Evolutionary conservation across 2,329 filamentous ascomycete species (phyloP).

Genomic region (Scedosporium minutisporum): DNA sequence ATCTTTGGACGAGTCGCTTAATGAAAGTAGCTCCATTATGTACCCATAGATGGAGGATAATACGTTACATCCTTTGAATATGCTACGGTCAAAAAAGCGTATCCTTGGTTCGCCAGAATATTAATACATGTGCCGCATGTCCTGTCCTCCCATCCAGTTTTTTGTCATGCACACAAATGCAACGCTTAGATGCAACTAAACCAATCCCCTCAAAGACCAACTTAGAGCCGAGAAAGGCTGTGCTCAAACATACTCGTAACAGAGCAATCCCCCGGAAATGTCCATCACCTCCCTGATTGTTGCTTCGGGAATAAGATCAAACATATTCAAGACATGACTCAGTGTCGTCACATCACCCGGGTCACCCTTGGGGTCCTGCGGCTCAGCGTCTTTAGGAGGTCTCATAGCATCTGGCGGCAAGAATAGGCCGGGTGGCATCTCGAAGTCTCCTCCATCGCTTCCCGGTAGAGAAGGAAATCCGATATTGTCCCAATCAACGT

Average conservation of each 20-base stretch:
- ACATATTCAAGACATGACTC: constrained; percentile 7
- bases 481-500: neutral
- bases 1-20: neutral
- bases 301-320: constrained; percentile 3
- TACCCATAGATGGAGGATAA: too few species aligned
- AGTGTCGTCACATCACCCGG: constrained; percentile 1
- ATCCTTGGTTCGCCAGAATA: too few species aligned
- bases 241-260: constrained; percentile 8
- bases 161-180: neutral
- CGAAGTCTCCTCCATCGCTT: neutral
- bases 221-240: neutral
- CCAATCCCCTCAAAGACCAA: neutral
- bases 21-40: neutral
- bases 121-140: neutral
- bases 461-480: neutral
- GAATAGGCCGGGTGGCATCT: neutral
- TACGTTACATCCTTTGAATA: neutral
- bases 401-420: neutral
- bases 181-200: neutral
- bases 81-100: neutral
- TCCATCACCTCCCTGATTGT: constrained; percentile 8
- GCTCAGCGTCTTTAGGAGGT: neutral
- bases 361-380: constrained; percentile 2
- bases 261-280: constrained; percentile 5
- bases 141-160: neutral